These are phyloP conservation scores for Hypsizygus marmoreus DNA, from an alignment of 768 basidiomycete genomes.

Conservation along the genomic window DNA sequence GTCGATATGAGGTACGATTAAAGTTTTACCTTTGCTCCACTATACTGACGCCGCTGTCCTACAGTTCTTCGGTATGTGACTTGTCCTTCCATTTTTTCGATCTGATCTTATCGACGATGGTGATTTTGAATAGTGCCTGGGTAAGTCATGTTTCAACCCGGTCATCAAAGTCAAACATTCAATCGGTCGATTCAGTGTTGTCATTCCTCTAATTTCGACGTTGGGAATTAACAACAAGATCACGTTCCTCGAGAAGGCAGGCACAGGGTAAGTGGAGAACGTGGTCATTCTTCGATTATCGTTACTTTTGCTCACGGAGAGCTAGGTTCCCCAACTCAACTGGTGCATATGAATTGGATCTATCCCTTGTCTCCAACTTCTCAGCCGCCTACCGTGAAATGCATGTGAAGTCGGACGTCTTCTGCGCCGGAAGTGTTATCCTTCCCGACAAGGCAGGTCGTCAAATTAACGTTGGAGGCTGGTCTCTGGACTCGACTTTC, in stretches of 20 bases:
- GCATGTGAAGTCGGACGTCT: slow-evolving; percentile 78
- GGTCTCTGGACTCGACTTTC: slow-evolving; percentile 72
- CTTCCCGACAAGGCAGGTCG: slow-evolving; percentile 75
- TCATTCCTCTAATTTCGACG: slow-evolving; percentile 74
- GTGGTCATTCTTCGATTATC: background rate
- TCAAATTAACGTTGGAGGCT: slow-evolving; percentile 66
- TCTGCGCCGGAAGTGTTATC: slow-evolving; percentile 74
- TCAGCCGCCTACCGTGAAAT: slow-evolving; percentile 70
- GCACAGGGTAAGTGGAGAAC: slow-evolving; percentile 50
- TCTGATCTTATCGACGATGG: background rate
- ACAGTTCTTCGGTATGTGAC: slow-evolving; percentile 49
- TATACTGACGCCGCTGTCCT: slow-evolving; percentile 9
- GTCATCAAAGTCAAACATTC: slow-evolving; percentile 3
- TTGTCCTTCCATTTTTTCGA: background rate
- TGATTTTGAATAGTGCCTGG: slow-evolving; percentile 40
- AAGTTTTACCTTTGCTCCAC: background rate
- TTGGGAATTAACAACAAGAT: slow-evolving; percentile 83
- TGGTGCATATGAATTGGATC: slow-evolving; percentile 78
- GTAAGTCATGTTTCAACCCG: slow-evolving; percentile 30
- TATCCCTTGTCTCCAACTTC: slow-evolving; percentile 52
- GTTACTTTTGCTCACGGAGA: slow-evolving; percentile 5
- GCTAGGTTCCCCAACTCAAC: slow-evolving; percentile 62
- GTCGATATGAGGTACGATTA: slow-evolving; percentile 65
- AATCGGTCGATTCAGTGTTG: slow-evolving; percentile 42
- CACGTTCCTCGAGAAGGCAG: slow-evolving; percentile 74